Conservation (phyloP, 768 basidiomycete species). For the Boletus vermiculosoides region DNA sequence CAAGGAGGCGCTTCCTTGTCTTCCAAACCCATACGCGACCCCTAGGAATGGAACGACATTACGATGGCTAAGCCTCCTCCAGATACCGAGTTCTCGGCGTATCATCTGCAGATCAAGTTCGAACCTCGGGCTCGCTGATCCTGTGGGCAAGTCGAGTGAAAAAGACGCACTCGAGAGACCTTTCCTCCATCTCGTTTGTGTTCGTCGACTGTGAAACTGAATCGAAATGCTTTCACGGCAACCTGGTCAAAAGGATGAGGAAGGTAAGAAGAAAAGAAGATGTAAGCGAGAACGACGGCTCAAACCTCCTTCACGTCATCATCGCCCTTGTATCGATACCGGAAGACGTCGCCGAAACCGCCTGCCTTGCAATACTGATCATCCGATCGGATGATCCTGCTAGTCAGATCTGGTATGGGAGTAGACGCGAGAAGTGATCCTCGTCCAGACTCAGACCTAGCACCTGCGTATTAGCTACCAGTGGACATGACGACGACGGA, state of each 20-base stretch:
- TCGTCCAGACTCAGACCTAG: background rate
- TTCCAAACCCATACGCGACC: constrained; percentile 3
- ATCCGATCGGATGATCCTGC: background rate
- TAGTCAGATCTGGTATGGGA: background rate
- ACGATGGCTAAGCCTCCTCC: background rate
- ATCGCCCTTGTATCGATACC: background rate
- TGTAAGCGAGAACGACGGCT: background rate
- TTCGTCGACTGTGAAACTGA: too few relatives aligned
- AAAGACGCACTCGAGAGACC: constrained; percentile 1
- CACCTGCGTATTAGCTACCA: background rate
- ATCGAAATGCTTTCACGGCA: constrained; percentile 8
- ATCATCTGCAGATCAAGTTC: constrained; percentile 1
- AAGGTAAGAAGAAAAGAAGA: background rate
- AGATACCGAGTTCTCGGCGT: constrained; percentile 7
- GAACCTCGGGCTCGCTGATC: background rate
- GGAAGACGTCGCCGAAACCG: constrained; percentile 7
- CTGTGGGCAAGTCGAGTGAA: background rate
- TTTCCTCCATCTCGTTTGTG: background rate
- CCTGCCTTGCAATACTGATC: constrained; percentile 3
- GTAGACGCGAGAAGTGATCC: background rate
- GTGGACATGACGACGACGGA: background rate
- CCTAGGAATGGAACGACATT: constrained; percentile 8
- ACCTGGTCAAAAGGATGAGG: background rate
- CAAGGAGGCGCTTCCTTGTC: background rate
- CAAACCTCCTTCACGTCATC: constrained; percentile 1